Conservation (phyloP, 768 basidiomycete genomes). For the Amanita rimosa region DNA sequence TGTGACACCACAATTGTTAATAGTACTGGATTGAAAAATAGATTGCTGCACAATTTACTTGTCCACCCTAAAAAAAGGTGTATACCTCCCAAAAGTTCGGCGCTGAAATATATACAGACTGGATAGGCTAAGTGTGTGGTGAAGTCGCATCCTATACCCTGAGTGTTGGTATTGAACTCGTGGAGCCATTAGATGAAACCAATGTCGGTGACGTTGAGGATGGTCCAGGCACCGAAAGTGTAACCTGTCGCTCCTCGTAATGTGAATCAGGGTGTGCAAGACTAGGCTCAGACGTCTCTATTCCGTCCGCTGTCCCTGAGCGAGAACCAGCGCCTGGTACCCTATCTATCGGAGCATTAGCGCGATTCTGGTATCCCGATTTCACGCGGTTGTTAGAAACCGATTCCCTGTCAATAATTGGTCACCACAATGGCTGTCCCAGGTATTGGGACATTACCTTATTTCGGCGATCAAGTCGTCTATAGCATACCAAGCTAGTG, state of each 20-base stretch:
- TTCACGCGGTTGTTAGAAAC: constrained; percentile 79
- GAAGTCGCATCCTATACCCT: constrained; percentile 19
- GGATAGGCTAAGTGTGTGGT: neutral
- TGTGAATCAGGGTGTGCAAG: constrained; percentile 31
- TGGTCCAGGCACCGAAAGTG: constrained; percentile 13
- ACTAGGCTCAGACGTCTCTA: constrained; percentile 45
- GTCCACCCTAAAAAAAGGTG: neutral
- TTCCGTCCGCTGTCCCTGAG: constrained; percentile 50
- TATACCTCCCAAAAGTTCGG: neutral
- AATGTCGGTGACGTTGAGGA: constrained; percentile 14
- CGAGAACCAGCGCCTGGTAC: constrained; percentile 66
- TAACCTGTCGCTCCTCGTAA: constrained; percentile 29
- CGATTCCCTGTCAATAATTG: constrained; percentile 45
- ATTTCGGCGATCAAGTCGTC: constrained; percentile 79
- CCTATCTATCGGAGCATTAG: constrained; percentile 54
- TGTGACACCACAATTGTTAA: neutral
- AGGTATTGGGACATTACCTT: constrained; percentile 28
- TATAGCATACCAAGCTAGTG: constrained; percentile 64
- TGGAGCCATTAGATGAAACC: constrained; percentile 18
- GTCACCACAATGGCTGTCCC: neutral
- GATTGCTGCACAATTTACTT: neutral
- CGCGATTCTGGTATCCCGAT: constrained; percentile 55
- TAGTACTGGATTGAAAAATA: neutral
- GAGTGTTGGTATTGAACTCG: constrained; percentile 27
- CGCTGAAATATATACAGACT: neutral